phyloP scores from a whole-genome alignment of 768 basidiomycete species.

The Naematelia aurantialba region DNA sequence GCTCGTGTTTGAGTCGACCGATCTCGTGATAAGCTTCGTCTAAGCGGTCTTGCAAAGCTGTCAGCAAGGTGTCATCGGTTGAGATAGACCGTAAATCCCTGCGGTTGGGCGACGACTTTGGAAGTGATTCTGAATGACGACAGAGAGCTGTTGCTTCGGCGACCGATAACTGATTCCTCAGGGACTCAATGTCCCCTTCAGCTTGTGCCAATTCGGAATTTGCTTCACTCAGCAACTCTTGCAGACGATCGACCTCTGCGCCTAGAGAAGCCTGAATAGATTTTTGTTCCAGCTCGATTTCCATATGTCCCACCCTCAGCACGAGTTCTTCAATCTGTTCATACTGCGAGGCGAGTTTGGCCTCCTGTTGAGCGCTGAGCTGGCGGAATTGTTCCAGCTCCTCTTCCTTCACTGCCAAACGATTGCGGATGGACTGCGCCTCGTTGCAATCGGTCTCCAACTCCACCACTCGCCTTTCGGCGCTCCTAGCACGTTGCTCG shows the following conservation, averaged over 20 bases:
- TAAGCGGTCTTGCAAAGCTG: slow-evolving; percentile 36
- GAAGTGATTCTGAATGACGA: neutral
- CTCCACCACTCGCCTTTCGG: slow-evolving; percentile 13
- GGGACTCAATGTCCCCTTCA: slow-evolving; percentile 13
- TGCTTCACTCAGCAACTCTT: slow-evolving; percentile 11
- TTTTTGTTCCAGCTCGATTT: slow-evolving; percentile 12
- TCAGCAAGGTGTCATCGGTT: slow-evolving; percentile 23
- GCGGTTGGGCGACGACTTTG: neutral
- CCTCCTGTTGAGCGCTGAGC: slow-evolving; percentile 13
- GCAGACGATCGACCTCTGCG: slow-evolving; percentile 10
- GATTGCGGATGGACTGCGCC: neutral
- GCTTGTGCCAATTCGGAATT: neutral
- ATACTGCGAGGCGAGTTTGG: slow-evolving; percentile 18
- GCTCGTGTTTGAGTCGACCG: slow-evolving; percentile 39
- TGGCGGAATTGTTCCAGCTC: slow-evolving; percentile 6
- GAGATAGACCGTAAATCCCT: neutral
- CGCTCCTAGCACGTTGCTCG: slow-evolving; percentile 4
- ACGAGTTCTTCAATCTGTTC: slow-evolving; percentile 23
- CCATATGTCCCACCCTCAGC: slow-evolving; percentile 13
- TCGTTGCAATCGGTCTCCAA: slow-evolving; percentile 8
- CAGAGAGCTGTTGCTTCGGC: neutral
- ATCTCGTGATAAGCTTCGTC: slow-evolving; percentile 43
- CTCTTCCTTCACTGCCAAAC: slow-evolving; percentile 1
- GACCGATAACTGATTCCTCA: slow-evolving; percentile 10
- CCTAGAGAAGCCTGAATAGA: neutral